Conservation (phyloP, 192 early-diverging fungal species). For the Umbelopsis sp. region DNA sequence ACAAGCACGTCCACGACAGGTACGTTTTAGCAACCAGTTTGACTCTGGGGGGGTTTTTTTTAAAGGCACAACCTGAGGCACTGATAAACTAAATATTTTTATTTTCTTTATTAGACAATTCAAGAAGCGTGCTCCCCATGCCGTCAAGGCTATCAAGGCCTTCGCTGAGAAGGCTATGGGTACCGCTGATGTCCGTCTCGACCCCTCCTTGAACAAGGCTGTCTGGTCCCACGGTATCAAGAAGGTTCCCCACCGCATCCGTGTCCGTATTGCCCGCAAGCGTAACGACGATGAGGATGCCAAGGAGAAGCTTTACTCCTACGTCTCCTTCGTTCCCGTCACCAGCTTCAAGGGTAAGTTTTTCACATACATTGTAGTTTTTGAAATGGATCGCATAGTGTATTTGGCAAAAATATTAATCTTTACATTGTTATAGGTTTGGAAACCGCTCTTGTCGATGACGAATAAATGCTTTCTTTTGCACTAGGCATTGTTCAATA, state of each 20-base stretch:
- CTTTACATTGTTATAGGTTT: constrained; percentile 16
- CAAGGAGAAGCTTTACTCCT: constrained; percentile 97
- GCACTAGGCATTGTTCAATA: constrained; percentile 1
- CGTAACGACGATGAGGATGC: constrained; percentile 97
- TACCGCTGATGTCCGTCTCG: constrained; percentile 95
- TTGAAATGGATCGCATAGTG: no score
- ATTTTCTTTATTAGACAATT: constrained; percentile 59
- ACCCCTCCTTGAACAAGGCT: constrained; percentile 93
- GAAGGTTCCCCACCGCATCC: constrained; percentile 93
- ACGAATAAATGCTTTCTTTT: constrained; percentile 36
- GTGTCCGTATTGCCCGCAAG: constrained; percentile 92
- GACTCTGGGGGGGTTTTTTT: background rate
- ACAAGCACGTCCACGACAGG: constrained; percentile 88
- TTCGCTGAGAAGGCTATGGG: constrained; percentile 95
- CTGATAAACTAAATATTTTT: constrained; percentile 39
- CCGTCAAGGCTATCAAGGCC: constrained; percentile 90
- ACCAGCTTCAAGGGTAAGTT: constrained; percentile 84
- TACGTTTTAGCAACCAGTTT: constrained; percentile 30
- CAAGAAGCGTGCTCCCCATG: constrained; percentile 97
- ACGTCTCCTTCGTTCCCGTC: constrained; percentile 87
- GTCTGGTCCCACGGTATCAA: constrained; percentile 95
- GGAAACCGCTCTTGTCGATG: constrained; percentile 41
- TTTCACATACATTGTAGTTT: background rate
- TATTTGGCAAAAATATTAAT: background rate
- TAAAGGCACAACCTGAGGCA: background rate